Evolutionary conservation across 2,329 filamentous ascomycete genomes (phyloP).

Genomic region (Coleophoma cylindrospora): DNA sequence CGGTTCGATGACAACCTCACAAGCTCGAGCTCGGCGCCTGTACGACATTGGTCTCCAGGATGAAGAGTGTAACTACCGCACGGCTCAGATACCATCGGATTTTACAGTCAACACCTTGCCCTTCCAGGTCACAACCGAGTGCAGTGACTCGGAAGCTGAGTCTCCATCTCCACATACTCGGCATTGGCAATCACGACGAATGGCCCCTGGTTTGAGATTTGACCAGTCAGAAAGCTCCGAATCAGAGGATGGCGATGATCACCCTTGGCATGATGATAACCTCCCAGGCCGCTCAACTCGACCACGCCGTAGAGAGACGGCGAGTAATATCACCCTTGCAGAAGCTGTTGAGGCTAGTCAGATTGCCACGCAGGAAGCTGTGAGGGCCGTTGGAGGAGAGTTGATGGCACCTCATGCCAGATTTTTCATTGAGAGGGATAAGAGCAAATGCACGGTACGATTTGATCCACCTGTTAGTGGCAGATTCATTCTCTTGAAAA

Average conservation of each 20-base stretch:
- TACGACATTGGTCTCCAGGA: slow-evolving; percentile 34
- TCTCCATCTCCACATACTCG: slow-evolving; percentile 7
- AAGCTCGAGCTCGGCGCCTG: slow-evolving; percentile 38
- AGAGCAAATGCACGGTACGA: slow-evolving; percentile 79
- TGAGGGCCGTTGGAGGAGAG: slow-evolving; percentile 50
- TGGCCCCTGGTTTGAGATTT: slow-evolving; percentile 41
- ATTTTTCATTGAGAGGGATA: slow-evolving; percentile 79
- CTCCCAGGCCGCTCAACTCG: not conserved
- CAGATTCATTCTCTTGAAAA: slow-evolving; percentile 80
- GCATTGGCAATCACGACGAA: slow-evolving; percentile 43
- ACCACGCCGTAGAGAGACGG: slow-evolving; percentile 20
- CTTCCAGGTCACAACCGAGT: slow-evolving; percentile 53
- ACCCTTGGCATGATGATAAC: slow-evolving; percentile 13
- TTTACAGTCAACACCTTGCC: slow-evolving; percentile 42
- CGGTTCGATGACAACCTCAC: slow-evolving; percentile 38
- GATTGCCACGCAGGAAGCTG: slow-evolving; percentile 50
- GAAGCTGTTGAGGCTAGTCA: slow-evolving; percentile 29
- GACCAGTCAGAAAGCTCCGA: slow-evolving; percentile 31
- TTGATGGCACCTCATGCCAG: slow-evolving; percentile 69
- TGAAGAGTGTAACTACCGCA: slow-evolving; percentile 34
- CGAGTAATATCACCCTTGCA: slow-evolving; percentile 25
- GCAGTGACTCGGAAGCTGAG: slow-evolving; percentile 54
- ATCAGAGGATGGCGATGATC: slow-evolving; percentile 27
- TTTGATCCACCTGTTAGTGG: slow-evolving; percentile 81
- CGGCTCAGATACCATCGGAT: slow-evolving; percentile 52